Evolutionary conservation across 2,329 filamentous ascomycete species (phyloP), one percentile per base, ranked within the genome.

Genomic region (Alternaria sp.): DNA sequence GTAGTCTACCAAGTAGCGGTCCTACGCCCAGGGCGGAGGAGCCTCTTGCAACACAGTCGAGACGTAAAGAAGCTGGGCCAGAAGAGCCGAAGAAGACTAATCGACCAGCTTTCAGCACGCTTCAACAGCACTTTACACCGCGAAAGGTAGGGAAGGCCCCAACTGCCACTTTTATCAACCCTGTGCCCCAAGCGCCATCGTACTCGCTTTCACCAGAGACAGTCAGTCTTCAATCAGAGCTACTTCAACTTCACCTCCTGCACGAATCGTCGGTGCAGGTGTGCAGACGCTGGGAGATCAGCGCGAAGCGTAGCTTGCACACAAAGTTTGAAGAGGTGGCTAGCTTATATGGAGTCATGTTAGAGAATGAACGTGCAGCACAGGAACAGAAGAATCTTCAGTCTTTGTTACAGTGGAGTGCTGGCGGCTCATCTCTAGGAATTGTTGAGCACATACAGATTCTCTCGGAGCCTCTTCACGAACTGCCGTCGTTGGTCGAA

Each of bases 71-170:
- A 20, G 46, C 52, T 30, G 34, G 27, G 6, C 69, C 64, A 20
- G 73, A 75, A 43, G 75, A 73, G 22, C 34, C 63, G 2, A 71
- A 67, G 50, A 74, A 70, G 48, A 60, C 54, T 32, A 59, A 54
- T 36, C 70, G 74, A 22, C 78, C 78, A 36, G 74, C 74, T 2
- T 80, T 80, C 53, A 74, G 70, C 16, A 80, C 77, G 1, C 57
- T 79, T 30, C 78, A 80, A 59, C 78, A 80, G 57, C 78, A 79
- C 62, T 80, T 78, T 43, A 79, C 78, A 4, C 78, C 78, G 34
- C 74, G 72, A 18, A 80, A 80, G 51, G 57, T 65, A 14, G 64
- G 65, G 25, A 78, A 79, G 67, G 74, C 76, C 49, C 71, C 76
- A 18, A 78, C 75, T 2, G 71, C 76, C 10, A 70, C 72, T 2